phyloP scores from a whole-genome alignment of 73 alveolate genomes.

The Paramecium sexaurelia region DNA sequence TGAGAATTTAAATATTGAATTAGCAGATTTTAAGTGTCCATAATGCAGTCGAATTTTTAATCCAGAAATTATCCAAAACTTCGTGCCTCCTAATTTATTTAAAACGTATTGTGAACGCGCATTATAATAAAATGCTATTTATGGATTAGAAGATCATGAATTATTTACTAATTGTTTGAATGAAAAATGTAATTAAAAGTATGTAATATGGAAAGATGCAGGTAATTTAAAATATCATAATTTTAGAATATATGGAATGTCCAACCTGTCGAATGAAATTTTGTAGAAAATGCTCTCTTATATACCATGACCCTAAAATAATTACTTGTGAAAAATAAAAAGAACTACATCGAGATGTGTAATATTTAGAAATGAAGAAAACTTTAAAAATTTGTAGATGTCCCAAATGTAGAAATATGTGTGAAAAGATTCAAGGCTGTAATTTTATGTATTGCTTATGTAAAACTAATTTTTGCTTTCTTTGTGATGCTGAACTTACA shows the following conservation, averaged over 20 bases:
- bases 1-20: not conserved
- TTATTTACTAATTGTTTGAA: conserved; percentile 8
- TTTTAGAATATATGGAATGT: not conserved
- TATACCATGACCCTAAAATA: not conserved
- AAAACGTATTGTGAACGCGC: not conserved
- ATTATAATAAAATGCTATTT: not conserved
- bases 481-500: not conserved
- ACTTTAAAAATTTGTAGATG: not conserved
- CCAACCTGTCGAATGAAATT: not conserved
- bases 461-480: not conserved
- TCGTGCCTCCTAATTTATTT: not conserved
- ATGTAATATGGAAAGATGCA: conserved; percentile 46
- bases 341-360: not conserved
- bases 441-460: conserved; percentile 31
- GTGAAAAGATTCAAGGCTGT: conserved; percentile 36
- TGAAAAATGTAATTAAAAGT: conserved; percentile 1
- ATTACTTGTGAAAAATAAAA: not conserved
- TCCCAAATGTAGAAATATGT: not conserved
- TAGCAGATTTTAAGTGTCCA: conserved; percentile 6
- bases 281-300: not conserved
- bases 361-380: not conserved
- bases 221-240: not conserved
- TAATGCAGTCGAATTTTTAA: not conserved
- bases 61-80: not conserved
- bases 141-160: conserved; percentile 33